phyloP scores from a whole-genome alignment of 768 basidiomycete species.

The Tylopilus rubrobrunneus region DNA sequence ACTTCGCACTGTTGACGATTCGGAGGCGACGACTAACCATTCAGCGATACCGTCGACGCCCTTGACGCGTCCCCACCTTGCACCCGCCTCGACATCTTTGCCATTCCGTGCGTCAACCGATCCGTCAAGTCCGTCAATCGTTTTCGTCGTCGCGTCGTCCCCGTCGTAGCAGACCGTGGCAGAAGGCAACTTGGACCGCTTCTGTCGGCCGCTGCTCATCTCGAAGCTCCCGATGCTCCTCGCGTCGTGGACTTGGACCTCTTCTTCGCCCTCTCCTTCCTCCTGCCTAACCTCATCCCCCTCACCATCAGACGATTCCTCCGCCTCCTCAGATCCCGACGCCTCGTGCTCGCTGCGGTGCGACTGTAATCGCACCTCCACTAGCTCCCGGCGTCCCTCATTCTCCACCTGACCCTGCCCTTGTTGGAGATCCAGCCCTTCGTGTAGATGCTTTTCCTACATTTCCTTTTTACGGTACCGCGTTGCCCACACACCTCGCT shows the following conservation, averaged over 20 bases:
- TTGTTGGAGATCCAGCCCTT: no score
- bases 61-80: slow-evolving; percentile 30
- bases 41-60: slow-evolving; percentile 26
- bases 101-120: slow-evolving; percentile 68
- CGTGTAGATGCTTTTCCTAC: no score
- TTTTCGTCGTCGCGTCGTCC: slow-evolving; percentile 50
- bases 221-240: slow-evolving; percentile 84
- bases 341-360: slow-evolving; percentile 7
- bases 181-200: not conserved
- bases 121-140: slow-evolving; percentile 50
- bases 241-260: slow-evolving; percentile 43
- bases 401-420: slow-evolving; percentile 24
- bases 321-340: slow-evolving; percentile 20
- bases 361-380: slow-evolving; percentile 47
- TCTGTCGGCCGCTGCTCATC: slow-evolving; percentile 45
- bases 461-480: no score
- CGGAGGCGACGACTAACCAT: slow-evolving; percentile 52
- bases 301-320: not conserved
- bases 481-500: no score
- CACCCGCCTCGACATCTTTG: slow-evolving; percentile 47
- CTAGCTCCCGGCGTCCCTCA: slow-evolving; percentile 46
- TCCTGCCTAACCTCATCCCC: slow-evolving; percentile 8
- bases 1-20: slow-evolving; percentile 52
- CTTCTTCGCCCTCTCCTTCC: slow-evolving; percentile 16
- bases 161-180: not conserved